Evolutionary conservation across 2,329 filamentous ascomycete species (phyloP).

Genomic region (Cordyceps cateniannulata): DNA sequence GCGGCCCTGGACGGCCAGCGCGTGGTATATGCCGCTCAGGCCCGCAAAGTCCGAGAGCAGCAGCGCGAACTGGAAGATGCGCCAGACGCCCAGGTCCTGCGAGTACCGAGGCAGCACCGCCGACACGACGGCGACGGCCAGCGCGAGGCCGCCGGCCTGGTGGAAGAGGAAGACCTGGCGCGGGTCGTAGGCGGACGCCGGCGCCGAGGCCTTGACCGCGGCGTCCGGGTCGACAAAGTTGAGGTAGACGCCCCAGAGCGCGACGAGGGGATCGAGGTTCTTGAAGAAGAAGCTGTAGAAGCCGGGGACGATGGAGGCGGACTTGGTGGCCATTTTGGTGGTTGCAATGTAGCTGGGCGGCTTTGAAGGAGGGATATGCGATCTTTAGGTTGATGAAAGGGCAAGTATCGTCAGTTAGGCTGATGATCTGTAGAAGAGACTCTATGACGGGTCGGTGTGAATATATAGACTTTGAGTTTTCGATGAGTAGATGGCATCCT

Average conservation of each 20-base stretch:
- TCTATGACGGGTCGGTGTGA: neutral
- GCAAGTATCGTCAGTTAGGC: too few species aligned
- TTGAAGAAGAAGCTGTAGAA: constrained; percentile 19
- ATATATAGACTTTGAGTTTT: neutral
- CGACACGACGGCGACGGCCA: constrained; percentile 15
- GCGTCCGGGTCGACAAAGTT: constrained; percentile 15
- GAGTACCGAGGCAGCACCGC: constrained; percentile 18
- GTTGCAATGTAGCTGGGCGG: neutral
- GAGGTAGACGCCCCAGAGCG: constrained; percentile 19
- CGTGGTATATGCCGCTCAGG: constrained; percentile 15
- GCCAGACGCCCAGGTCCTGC: constrained; percentile 17
- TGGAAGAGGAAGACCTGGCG: constrained; percentile 18
- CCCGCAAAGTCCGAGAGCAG: constrained; percentile 18
- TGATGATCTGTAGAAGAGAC: too few species aligned
- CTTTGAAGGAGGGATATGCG: too few species aligned
- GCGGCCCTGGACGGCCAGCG: constrained; percentile 13
- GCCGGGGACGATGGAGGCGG: constrained; percentile 6
- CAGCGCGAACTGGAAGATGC: constrained; percentile 17
- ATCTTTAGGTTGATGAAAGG: too few species aligned
- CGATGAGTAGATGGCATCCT: neutral
- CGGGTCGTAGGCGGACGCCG: constrained; percentile 12
- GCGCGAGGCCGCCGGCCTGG: constrained; percentile 17
- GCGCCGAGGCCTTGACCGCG: constrained; percentile 14
- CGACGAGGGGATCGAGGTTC: constrained; percentile 18
- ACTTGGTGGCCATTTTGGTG: neutral